Base-by-base conservation (phyloP, 2,329 filamentous ascomycete species). In the Fusarium incarnatum region DNA sequence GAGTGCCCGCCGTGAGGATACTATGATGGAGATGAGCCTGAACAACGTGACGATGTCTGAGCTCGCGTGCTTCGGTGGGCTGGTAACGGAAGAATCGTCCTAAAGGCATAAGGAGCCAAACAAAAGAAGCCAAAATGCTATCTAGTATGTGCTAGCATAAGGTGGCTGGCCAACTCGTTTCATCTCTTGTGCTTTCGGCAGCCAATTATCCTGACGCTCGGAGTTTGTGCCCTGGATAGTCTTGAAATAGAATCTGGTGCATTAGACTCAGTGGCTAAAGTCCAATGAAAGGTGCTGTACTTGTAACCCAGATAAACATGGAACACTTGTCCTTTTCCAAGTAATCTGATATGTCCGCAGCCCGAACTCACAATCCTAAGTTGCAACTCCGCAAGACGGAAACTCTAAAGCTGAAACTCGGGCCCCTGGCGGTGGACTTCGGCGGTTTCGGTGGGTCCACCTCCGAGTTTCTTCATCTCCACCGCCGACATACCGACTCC, bases 381-480 rank as follows among this genome's bases (percentile, higher is more conserved):
- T 27, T 20, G 18, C n/a, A 45, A 55, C n/a, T 56, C 50, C 54
- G 58, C 54, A 50, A 28, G 4, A 8, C 13, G 5, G 13, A 20
- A 6, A n/a, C 10, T n/a, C 22, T 23, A 18, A 20, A 18, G 1
- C n/a, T 32, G 13, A 37, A 20, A 41, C 34, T 18, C 32, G 32
- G 32, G 12, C 25, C 22, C 8, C 47, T 68, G 73, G 73, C 48
- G 73, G 71, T 42, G 52, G 67, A 67, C 59, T 73, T 75, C 72
- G 73, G 73, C 63, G 73, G 70, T 68, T 72, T 76, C 70, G 67
- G 73, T 67, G 71, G 72, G 23, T 3, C 68, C 37, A 25, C 49
- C 49, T 42, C 61, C 65, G 64, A 56, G 34, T 7, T 12, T 49
- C 45, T 41, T 67, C 60, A 63, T 61, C 63, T 49, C 61, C 50